These are phyloP conservation scores for Leucogyrophana mollusca DNA, from an alignment of 768 basidiomycete species.

Conservation along the genomic window DNA sequence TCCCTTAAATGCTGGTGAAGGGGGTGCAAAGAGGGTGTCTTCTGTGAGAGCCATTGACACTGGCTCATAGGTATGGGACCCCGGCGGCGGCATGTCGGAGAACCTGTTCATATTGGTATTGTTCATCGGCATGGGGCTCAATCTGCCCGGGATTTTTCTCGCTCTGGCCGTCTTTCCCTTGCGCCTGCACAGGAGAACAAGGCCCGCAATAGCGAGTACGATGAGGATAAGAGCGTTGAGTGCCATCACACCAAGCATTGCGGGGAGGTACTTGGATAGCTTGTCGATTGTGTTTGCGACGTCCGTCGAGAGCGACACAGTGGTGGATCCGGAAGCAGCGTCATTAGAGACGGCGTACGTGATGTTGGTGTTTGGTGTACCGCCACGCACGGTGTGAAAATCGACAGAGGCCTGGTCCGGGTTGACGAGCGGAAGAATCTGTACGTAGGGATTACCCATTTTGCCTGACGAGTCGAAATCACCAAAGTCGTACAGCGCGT, in stretches of 20 bases:
- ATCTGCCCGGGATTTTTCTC: slow-evolving; percentile 41
- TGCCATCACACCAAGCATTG: slow-evolving; percentile 72
- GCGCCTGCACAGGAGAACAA: slow-evolving; percentile 53
- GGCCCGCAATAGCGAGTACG: slow-evolving; percentile 51
- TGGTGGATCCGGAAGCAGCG: slow-evolving; percentile 41
- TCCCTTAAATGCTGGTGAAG: slow-evolving; percentile 55
- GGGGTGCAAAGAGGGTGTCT: slow-evolving; percentile 50
- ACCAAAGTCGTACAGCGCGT: slow-evolving; percentile 83
- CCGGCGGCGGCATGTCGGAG: slow-evolving; percentile 36
- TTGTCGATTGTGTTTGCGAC: slow-evolving; percentile 58
- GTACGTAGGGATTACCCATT: slow-evolving; percentile 78
- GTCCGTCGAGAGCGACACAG: slow-evolving; percentile 57
- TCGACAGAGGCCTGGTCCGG: slow-evolving; percentile 68
- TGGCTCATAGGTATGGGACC: slow-evolving; percentile 62
- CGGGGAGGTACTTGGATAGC: slow-evolving; percentile 66
- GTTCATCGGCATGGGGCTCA: slow-evolving; percentile 60
- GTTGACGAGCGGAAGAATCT: slow-evolving; percentile 66
- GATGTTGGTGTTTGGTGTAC: slow-evolving; percentile 61
- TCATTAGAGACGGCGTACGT: slow-evolving; percentile 53
- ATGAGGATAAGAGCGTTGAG: slow-evolving; percentile 74
- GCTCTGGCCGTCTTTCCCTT: slow-evolving; percentile 33
- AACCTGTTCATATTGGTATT: slow-evolving; percentile 28
- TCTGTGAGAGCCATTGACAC: slow-evolving; percentile 55
- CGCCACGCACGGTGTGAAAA: slow-evolving; percentile 69
- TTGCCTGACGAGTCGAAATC: slow-evolving; percentile 64